Base-by-base conservation (phyloP, 805 yeast genomes). In the Lipomyces oligophaga region DNA sequence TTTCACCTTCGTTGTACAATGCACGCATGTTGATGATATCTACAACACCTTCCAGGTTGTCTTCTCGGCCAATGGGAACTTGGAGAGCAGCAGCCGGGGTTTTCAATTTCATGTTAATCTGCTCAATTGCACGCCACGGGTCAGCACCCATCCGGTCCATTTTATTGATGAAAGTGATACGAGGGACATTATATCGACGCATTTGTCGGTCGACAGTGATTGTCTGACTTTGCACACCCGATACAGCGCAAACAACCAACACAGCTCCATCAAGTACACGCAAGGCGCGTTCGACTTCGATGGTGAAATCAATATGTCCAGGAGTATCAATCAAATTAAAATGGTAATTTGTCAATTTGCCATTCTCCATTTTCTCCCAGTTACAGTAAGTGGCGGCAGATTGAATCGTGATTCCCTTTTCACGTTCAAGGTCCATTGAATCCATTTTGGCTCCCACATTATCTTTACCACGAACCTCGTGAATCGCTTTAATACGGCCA, bases 91-190 rank as follows among this genome's bases (percentile, higher is more conserved):
- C 97, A 54, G 97, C 97, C 20, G 96, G 86, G 34, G 88, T 86
- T 68, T 81, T 86, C 65, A 93, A 77, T 67, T 93, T 93, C 44
- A 70, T 59, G 69, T 90, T 87, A 60, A 93, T 77, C 71, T 90
- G 97, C 47, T 85, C 95, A 60, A 93, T 84, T 47, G 94, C 96
- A 55, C 77, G 78, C 83, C 94, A 93, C 19, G 99, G 99, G 68
- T 93, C 82, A 45, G 98, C 85, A 58, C 99, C 99, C 96, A 93
- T 86, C 66, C 99, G 81, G 69, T 93, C 99, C 97, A 93, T 89
- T 73, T 93, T 93, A 72, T 93, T 93, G 68, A 93, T 85, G 63
- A 93, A 93, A 7, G 98, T 90, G 43, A 93, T 77, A 63, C 98
- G 79, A 44, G 98, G 98, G 63, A 93, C 96, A 64, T 93, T 88